Conservation (phyloP, 345 rosid species). For the Iberis pinnata region DNA sequence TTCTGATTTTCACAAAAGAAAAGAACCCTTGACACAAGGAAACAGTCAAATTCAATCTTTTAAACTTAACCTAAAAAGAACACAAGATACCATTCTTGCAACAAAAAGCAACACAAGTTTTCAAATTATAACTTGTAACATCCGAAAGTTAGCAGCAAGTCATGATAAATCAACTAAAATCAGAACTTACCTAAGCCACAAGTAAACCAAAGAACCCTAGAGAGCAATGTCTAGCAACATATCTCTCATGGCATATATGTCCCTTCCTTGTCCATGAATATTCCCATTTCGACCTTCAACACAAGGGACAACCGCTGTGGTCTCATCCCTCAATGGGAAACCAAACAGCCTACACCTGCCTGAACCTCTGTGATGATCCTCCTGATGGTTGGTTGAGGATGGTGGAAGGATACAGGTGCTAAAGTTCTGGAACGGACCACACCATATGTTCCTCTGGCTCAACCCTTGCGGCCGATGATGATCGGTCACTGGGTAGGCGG, state of each 20-base stretch:
- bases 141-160: conserved; percentile 21
- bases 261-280: conserved; percentile 58
- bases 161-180: conserved; percentile 21
- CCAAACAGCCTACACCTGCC: conserved; percentile 92
- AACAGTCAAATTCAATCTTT: too few relatives aligned
- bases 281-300: conserved; percentile 47
- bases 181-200: conserved; percentile 18
- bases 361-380: conserved; percentile 18
- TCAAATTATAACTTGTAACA: conserved; percentile 17
- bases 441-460: conserved; percentile 51
- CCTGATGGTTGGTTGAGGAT: conserved; percentile 27
- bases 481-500: conserved; percentile 38
- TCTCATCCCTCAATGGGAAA: conserved; percentile 69
- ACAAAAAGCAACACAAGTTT: conserved; percentile 6
- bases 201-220: conserved; percentile 16
- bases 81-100: conserved; percentile 11
- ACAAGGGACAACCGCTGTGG: conserved; percentile 34
- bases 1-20: too few relatives aligned
- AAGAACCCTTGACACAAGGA: too few relatives aligned
- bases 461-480: conserved; percentile 40
- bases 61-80: too few relatives aligned
- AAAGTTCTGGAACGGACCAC: conserved; percentile 38
- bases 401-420: conserved; percentile 33
- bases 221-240: conserved; percentile 42
- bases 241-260: conserved; percentile 39